Conservation (phyloP, 371 early-diverging fungal genomes). For the Caulochytrium protostelioides region DNA sequence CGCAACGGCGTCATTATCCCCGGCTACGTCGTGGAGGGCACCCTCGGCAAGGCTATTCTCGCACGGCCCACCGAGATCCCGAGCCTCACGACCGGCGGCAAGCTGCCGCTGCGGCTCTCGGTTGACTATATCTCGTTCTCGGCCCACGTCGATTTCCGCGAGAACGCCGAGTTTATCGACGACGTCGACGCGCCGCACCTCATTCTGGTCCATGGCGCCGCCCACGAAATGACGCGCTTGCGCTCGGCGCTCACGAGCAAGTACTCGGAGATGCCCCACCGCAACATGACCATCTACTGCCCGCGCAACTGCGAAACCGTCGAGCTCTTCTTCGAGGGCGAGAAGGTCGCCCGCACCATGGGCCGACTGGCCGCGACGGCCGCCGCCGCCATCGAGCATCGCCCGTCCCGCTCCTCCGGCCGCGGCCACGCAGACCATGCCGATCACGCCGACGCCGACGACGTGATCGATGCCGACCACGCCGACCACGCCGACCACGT, state of each 20-base stretch:
- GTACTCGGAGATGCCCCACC: slow-evolving; percentile 62
- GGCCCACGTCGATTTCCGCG: slow-evolving; percentile 98
- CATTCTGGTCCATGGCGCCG: slow-evolving; percentile 96
- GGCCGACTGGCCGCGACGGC: slow-evolving; percentile 58
- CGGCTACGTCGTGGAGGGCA: slow-evolving; percentile 98
- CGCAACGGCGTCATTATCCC: slow-evolving; percentile 95
- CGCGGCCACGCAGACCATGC: slow-evolving; percentile 90
- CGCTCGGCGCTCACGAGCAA: slow-evolving; percentile 69
- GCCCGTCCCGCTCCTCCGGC: too few relatives aligned
- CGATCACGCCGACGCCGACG: slow-evolving; percentile 77
- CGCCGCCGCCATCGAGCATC: too few relatives aligned
- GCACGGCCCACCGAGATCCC: slow-evolving; percentile 45
- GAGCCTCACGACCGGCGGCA: slow-evolving; percentile 61
- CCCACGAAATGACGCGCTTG: slow-evolving; percentile 93
- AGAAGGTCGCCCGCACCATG: slow-evolving; percentile 80
- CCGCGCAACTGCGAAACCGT: slow-evolving; percentile 91
- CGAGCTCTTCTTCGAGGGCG: slow-evolving; percentile 78
- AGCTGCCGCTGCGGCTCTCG: slow-evolving; percentile 68
- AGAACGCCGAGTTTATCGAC: slow-evolving; percentile 97
- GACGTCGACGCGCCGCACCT: slow-evolving; percentile 87
- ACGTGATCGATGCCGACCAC: slow-evolving; percentile 80
- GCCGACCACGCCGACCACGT: slow-evolving; percentile 86
- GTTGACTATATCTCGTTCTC: slow-evolving; percentile 98
- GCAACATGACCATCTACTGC: slow-evolving; percentile 65
- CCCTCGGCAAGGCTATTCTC: slow-evolving; percentile 70